Percentiles rank a stretch among this genome's conserved stretches.
phyloP scores from a whole-genome alignment of 305 asterid species.

The Solanum hybrid region DNA sequence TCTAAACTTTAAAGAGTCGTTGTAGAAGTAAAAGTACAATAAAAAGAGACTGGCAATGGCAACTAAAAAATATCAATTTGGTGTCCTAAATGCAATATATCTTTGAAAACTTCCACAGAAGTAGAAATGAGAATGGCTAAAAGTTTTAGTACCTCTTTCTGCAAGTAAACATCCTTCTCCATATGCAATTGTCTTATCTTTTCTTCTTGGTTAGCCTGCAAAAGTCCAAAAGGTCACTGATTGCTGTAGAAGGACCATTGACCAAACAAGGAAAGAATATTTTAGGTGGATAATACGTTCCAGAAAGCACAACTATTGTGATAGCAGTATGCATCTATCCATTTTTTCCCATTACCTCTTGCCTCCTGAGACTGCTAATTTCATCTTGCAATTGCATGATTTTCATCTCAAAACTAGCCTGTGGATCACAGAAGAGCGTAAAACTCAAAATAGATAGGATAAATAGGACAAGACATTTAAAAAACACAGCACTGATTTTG shows the following conservation, averaged over 20 bases:
- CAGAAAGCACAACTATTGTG: not conserved
- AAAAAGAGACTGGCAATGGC: not conserved
- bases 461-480: slow-evolving; percentile 6
- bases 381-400: slow-evolving; percentile 35
- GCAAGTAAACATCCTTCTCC: slow-evolving; percentile 15
- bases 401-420: slow-evolving; percentile 43
- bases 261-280: not conserved
- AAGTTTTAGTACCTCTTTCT: slow-evolving; percentile 17
- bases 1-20: not conserved
- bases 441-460: slow-evolving; percentile 10
- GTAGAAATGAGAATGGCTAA: not conserved
- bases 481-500: not conserved
- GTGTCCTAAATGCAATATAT: not conserved
- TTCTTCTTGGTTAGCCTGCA: slow-evolving; percentile 19
- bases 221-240: not conserved
- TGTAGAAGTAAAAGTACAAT: not conserved
- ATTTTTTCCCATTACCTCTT: slow-evolving; percentile 32
- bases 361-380: slow-evolving; percentile 26
- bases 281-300: not conserved
- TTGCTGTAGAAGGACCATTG: not conserved
- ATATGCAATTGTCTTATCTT: slow-evolving; percentile 10
- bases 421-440: slow-evolving; percentile 20
- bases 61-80: not conserved
- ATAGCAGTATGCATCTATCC: not conserved
- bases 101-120: not conserved